A percentile compares a stretch with the other conserved stretches of the same genome.
phyloP scores from a whole-genome alignment of 2,329 filamentous ascomycete species.

The Penicillium sp. region DNA sequence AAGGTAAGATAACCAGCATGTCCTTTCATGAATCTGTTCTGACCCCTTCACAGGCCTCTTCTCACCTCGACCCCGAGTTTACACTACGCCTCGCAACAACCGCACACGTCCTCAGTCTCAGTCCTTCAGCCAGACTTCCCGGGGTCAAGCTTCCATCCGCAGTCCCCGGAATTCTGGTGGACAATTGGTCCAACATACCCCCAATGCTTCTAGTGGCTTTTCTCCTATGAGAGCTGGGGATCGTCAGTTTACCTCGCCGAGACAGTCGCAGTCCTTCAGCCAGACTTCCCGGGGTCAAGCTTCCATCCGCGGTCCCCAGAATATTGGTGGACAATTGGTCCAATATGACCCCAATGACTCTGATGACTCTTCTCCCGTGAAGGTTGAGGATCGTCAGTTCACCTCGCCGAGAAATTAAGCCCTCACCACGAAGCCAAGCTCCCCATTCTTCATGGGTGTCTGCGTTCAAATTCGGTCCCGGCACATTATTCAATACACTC shows the following conservation, averaged over 20 bases:
- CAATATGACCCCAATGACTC: not conserved
- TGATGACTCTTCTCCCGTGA: not conserved
- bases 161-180: not conserved
- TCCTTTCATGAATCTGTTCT: not conserved
- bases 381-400: not conserved
- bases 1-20: not conserved
- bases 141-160: not conserved
- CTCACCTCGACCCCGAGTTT: not conserved
- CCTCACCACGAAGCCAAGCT: not conserved
- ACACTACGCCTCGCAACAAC: not conserved
- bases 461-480: too few species aligned
- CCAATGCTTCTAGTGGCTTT: not conserved
- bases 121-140: not conserved
- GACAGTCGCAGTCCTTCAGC: not conserved
- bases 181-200: not conserved
- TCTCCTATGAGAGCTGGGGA: not conserved
- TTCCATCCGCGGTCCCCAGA: not conserved
- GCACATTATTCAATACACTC: too few species aligned
- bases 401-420: not conserved
- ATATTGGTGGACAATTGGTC: not conserved
- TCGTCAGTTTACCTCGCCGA: too few species aligned
- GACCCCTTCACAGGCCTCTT: constrained; percentile 1
- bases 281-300: not conserved
- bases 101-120: not conserved
- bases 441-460: not conserved